Base-by-base conservation (phyloP, 1,139 yeast genomes). In the Geotrichum aggregatum region DNA sequence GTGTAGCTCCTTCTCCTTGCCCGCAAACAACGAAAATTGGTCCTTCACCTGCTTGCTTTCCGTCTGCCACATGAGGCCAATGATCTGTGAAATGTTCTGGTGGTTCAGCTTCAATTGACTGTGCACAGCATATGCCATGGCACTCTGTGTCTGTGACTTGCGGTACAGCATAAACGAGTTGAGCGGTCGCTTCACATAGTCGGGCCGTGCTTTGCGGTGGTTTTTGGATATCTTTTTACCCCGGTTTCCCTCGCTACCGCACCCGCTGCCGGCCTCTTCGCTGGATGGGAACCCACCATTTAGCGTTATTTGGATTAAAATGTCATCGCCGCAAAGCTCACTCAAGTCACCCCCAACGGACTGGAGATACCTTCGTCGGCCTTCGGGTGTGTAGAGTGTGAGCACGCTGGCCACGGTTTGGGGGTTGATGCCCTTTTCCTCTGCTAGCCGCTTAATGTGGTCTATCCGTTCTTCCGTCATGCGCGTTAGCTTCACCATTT, bases 151-250 rank as follows among this genome's bases (percentile, higher is more conserved):
- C 66, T 75, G 72, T 8, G 72, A 61, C 40, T 73, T 66, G 55
- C 79, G 68, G 58, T 76, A 76, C 14, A 76, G 67, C 79, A 76
- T 76, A 58, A 76, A 76, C 30, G 78, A 73, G 63, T 76, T 76
- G 54, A 76, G 65, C 0, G 80, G 80, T 33, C 80, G 70, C 59
- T 76, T 76, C 54, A 75, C 69, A 49, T 69, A 61, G 52, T 62
- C 61, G n/a, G 61, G 61, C 18, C 55, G 51, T 34, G 58, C 58
- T 49, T 61, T 60, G 47, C 63, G 56, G 40, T 58, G 59, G 50
- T 58, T 61, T 26, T 43, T 43, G 24, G 39, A 11, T 3, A 43
- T 43, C 28, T 43, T 43, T 26, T 43, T 43, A 40, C 52, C 36
- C n/a, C 33, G 28, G 40, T 48, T 24, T 14, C 30, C n/a, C n/a